phyloP scores from a whole-genome alignment of 805 yeast species.

The Teunomyces pallodes region DNA sequence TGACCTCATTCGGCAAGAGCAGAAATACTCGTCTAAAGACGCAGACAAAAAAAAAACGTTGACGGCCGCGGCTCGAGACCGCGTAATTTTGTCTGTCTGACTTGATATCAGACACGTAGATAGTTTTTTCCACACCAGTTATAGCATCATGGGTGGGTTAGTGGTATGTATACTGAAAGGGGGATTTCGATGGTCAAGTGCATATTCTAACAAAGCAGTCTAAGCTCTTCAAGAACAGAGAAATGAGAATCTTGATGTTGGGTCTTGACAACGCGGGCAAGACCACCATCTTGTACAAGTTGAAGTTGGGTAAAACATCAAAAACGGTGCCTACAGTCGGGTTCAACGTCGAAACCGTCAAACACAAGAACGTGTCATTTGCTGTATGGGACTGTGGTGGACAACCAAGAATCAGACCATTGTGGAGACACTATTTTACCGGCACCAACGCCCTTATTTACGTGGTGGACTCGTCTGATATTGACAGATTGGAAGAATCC shows the following conservation, averaged over 20 bases:
- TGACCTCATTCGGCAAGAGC: too few species aligned
- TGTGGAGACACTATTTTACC: slow-evolving; percentile 94
- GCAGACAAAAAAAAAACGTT: background rate
- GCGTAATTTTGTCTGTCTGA: background rate
- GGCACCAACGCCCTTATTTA: slow-evolving; percentile 90
- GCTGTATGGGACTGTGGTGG: slow-evolving; percentile 97
- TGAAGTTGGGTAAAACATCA: slow-evolving; percentile 69
- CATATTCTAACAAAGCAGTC: slow-evolving; percentile 20
- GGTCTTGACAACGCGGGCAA: slow-evolving; percentile 94
- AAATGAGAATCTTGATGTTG: slow-evolving; percentile 91
- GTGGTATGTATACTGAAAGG: slow-evolving; percentile 17
- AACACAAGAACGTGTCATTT: slow-evolving; percentile 76
- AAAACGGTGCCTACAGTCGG: slow-evolving; percentile 93
- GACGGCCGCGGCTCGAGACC: background rate
- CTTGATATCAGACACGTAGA: slow-evolving; percentile 1
- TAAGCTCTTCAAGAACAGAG: slow-evolving; percentile 69
- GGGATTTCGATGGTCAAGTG: too few species aligned
- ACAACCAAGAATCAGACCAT: slow-evolving; percentile 84
- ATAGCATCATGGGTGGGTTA: slow-evolving; percentile 16
- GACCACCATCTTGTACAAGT: slow-evolving; percentile 82
- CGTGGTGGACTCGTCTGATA: slow-evolving; percentile 83
- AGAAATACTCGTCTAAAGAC: background rate
- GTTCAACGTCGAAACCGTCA: slow-evolving; percentile 85
- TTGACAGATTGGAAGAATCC: slow-evolving; percentile 69
- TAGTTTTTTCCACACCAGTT: background rate